Evolutionary conservation across 2,329 filamentous ascomycete species (phyloP), one percentile per base, ranked within the genome.

Genomic region (Dothistroma pini): DNA sequence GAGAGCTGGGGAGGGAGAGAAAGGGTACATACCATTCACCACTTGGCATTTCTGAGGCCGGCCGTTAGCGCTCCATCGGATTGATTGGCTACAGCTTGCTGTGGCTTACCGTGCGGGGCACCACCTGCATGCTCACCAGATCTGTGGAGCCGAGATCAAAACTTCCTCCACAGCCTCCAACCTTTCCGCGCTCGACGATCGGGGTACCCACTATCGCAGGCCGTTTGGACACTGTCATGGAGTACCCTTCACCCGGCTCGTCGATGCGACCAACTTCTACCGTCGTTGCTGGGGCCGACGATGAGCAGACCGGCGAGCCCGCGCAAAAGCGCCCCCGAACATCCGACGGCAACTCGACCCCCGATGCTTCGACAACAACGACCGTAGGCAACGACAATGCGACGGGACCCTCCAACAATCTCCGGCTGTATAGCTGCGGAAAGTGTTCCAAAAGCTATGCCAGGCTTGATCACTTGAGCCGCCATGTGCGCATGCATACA

Each of bases 381-480:
- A 59, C 41, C 57, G 44, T 29, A 12, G 56, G 55, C 34, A 60
- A 19, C 29, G 11, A 6, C 25, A 52, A 29, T 10, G 38, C 51
- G 2, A 29, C 54, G 10, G 54, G 41, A 35, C 38, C 34, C 21
- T 49, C 53, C 29, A 25, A 50, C 21, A 56, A 50, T 31, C 16
- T 54, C 10, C 63, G 72, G 47, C 68, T 76, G 19, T 83, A 81
- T 66, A 79, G 80, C 67, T 84, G 81, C 66, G 79, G 79, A 62
- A 79, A 79, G 56, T 84, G 82, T 69, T 77, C 78, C 61, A 81
- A 79, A 54, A 79, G 75, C 57, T 84, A 83, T 70, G 79, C 78
- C 11, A 76, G 82, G 31, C 76, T 80, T 4, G 81, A 84, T 68
- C 81, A 84, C 70, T 74, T 84, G 25, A 79, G 77, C 56, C 78